Base-by-base conservation (phyloP, 202 grass and related monocot genomes). In the Zizania palustris region DNA sequence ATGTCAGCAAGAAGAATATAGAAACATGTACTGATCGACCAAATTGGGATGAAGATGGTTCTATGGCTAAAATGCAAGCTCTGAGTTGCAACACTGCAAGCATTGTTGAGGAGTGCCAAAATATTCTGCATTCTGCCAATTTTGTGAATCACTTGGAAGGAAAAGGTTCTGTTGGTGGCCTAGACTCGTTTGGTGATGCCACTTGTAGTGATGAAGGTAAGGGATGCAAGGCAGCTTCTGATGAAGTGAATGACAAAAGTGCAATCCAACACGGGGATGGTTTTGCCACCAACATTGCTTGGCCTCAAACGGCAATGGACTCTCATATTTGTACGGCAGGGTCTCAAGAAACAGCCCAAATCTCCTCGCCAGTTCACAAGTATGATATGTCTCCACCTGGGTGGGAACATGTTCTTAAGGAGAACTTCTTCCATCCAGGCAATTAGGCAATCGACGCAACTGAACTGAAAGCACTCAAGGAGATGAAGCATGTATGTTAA, bases 331-430 rank as follows among this genome's bases (percentile, higher is more conserved):
- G 38, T 21, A 34, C 45, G 37, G 73, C 42, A 69, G 72, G 44
- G 34, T 82, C 35, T 77, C 35, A 66, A 18, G 50, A 42, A 19
- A 7, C 5, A 1, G 41, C 54, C 11, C 5, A 5, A 44, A 36
- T 60, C 50, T 58, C 72, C 33, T 49, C 42, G 16, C 19, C 60
- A 66, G 74, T 40, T 79, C 20, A 77, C 11, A 55, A 62, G 62
- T 39, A 61, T 63, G 80, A 64, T 53, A 36, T 15, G 28, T 62
- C 67, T 16, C 65, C 39, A 2, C 40, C 71, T 21, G 83, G 80
- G 45, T 89, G 75, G 83, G 55, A 89, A 75, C 75, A 92, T 77
- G 86, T 86, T 51, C 79, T 80, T 12, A 84, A 71, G 65, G 83
- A 84, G 34, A 85, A 92, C 67, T 83, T 85, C 36, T 76, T 82